These are phyloP conservation scores for Brasilioporus rufonigricans DNA, from an alignment of 768 basidiomycete species.

Conservation along the genomic window DNA sequence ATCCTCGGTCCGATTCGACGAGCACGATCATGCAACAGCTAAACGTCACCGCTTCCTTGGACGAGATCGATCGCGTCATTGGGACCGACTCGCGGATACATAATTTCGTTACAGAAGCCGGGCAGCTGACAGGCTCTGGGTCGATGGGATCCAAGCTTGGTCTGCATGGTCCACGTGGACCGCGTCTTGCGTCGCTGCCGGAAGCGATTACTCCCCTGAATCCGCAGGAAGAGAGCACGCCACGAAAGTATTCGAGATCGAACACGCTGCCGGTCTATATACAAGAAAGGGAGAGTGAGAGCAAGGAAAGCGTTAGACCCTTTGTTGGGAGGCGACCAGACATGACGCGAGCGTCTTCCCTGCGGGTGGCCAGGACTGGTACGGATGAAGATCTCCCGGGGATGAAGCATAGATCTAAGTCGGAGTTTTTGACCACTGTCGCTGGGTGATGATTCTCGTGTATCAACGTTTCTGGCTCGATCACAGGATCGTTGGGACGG, in stretches of 20 bases:
- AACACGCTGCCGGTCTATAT: constrained; percentile 42
- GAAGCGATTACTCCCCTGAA: constrained; percentile 6
- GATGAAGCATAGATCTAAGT: constrained; percentile 19
- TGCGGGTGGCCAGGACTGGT: constrained; percentile 11
- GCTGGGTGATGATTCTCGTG: neutral
- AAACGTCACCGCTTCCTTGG: constrained; percentile 17
- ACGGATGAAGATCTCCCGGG: neutral
- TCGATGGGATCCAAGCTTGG: constrained; percentile 16
- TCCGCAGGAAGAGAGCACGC: constrained; percentile 23
- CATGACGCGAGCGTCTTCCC: constrained; percentile 16
- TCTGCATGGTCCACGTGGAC: constrained; percentile 22
- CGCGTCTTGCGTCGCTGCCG: constrained; percentile 16
- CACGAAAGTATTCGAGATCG: constrained; percentile 19
- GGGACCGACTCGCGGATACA: constrained; percentile 22
- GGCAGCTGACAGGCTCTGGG: constrained; percentile 11
- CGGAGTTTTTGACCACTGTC: constrained; percentile 10
- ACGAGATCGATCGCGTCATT: constrained; percentile 29
- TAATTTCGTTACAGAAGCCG: constrained; percentile 25
- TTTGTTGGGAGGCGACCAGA: constrained; percentile 26
- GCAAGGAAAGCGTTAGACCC: constrained; percentile 17
- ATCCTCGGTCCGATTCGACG: constrained; percentile 26
- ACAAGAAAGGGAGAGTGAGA: constrained; percentile 38
- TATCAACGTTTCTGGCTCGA: neutral
- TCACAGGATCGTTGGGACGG: neutral
- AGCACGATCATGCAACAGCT: constrained; percentile 21